Evolutionary conservation across 2,329 filamentous ascomycete species (phyloP).

Genomic region (Monilinia aucupariae): DNA sequence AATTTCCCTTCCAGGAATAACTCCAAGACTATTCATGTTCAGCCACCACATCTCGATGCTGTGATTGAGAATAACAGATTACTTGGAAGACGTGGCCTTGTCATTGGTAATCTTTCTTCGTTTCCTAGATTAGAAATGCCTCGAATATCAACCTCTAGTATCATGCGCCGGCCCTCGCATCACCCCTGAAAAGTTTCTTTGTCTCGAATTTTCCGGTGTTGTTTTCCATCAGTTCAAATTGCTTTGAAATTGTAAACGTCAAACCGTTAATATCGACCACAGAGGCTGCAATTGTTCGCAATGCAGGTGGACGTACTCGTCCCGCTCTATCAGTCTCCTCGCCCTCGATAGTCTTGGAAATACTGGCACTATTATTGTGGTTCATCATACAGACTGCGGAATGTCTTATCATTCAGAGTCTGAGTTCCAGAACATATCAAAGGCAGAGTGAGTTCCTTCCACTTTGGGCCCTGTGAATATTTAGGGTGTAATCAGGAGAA

Average conservation of each 20-base stretch:
- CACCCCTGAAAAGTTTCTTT: conserved; percentile 17
- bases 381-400: conserved; percentile 23
- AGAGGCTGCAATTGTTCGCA: conserved; percentile 21
- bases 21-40: not conserved
- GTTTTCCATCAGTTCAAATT: not conserved
- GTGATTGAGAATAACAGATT: not conserved
- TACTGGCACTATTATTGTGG: conserved; percentile 17
- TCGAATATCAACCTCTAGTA: not conserved
- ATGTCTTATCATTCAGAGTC: conserved; percentile 18
- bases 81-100: conserved; percentile 12
- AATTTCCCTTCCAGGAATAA: not conserved
- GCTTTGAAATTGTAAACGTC: not conserved
- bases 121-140: no score
- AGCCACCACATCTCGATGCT: not conserved
- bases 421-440: conserved; percentile 10
- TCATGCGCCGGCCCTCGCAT: conserved; percentile 19
- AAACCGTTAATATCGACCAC: not conserved
- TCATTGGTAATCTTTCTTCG: not conserved
- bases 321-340: conserved; percentile 13
- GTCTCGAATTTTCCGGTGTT: conserved; percentile 18
- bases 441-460: conserved; percentile 14
- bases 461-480: no score
- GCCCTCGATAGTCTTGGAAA: conserved; percentile 14
- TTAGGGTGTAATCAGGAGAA: no score
- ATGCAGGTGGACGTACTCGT: conserved; percentile 18